phyloP scores from a whole-genome alignment of 345 rosid species.

The Dimocarpus longan region DNA sequence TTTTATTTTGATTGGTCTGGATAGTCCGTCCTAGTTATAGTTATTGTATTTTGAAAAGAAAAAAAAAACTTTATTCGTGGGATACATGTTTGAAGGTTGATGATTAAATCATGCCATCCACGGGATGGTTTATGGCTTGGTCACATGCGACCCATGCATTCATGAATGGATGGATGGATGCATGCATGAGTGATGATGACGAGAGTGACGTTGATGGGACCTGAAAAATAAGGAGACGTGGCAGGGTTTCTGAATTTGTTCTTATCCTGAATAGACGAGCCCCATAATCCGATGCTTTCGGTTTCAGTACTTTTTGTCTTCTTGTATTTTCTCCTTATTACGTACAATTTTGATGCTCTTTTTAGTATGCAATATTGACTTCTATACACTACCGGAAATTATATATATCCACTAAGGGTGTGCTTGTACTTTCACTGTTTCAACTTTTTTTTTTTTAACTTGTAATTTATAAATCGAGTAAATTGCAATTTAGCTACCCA shows the following conservation, averaged over 20 bases:
- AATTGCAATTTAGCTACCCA: too few species aligned
- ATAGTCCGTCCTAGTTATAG: too few species aligned
- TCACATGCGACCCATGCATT: too few species aligned
- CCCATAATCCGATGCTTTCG: conserved; percentile 32
- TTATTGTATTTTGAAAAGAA: too few species aligned
- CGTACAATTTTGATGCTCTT: conserved; percentile 13
- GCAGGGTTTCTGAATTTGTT: conserved; percentile 31
- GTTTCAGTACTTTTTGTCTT: conserved; percentile 35
- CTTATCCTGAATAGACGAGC: conserved; percentile 24
- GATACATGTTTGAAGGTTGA: too few species aligned
- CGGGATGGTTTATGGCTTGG: too few species aligned
- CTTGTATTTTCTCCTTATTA: conserved; percentile 3
- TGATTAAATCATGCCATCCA: too few species aligned
- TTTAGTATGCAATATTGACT: not conserved
- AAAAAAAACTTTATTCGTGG: too few species aligned
- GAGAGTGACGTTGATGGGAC: conserved; percentile 26
- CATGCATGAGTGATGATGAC: not conserved
- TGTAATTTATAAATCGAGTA: too few species aligned
- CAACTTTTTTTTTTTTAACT: too few species aligned
- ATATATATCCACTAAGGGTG: not conserved
- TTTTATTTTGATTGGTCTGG: too few species aligned
- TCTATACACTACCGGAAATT: not conserved
- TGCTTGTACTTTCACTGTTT: conserved; percentile 1
- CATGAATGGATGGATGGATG: conserved; percentile 14
- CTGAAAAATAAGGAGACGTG: conserved; percentile 18